Conservation (phyloP, 148 eudicot genomes). For the Beta vulgaris region DNA sequence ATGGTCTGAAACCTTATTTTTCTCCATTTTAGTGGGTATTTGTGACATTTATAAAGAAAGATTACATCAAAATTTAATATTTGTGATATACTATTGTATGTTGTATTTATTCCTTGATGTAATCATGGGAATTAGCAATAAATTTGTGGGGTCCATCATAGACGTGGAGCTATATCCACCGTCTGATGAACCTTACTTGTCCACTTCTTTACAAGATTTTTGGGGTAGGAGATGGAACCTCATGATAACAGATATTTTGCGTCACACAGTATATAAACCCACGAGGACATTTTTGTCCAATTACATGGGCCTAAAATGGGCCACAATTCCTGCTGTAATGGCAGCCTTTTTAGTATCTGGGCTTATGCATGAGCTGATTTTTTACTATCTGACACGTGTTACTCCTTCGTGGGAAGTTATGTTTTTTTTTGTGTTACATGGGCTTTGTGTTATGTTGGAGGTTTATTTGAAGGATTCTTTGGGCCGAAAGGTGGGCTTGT, state of each 20-base stretch:
- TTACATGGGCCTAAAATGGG: constrained; percentile 23
- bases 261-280: constrained; percentile 40
- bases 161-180: constrained; percentile 48
- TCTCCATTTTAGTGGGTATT: constrained; percentile 19
- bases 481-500: constrained; percentile 34
- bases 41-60: constrained; percentile 15
- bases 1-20: constrained; percentile 15
- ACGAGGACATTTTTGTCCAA: constrained; percentile 17
- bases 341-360: constrained; percentile 60
- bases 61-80: constrained; percentile 18
- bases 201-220: constrained; percentile 52
- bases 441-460: constrained; percentile 49
- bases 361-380: constrained; percentile 66
- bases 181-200: constrained; percentile 53
- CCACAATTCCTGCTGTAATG: constrained; percentile 25
- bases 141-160: constrained; percentile 17
- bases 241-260: constrained; percentile 36
- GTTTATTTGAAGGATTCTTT: constrained; percentile 23
- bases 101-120: constrained; percentile 44
- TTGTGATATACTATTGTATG: constrained; percentile 32
- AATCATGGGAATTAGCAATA: constrained; percentile 25
- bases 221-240: constrained; percentile 66
- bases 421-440: constrained; percentile 61
- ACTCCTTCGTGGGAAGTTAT: constrained; percentile 65
- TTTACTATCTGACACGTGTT: constrained; percentile 42